phyloP scores from a whole-genome alignment of 805 yeast species.

The Saccharomycopsis vini region DNA sequence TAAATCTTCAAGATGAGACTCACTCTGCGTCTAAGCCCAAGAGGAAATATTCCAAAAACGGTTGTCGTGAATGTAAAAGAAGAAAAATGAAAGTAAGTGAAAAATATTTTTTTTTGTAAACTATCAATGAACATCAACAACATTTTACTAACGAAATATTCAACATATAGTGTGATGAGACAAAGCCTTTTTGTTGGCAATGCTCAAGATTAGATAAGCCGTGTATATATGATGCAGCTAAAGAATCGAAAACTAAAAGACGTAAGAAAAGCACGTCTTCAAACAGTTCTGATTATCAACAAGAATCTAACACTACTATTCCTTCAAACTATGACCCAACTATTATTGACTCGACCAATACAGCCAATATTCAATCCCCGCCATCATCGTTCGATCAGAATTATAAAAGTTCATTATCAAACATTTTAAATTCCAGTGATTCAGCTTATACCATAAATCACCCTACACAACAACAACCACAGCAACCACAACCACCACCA shows the following conservation, averaged over 20 bases:
- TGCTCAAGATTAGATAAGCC: constrained; percentile 30
- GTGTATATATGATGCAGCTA: constrained; percentile 31
- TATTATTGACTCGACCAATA: too few species aligned
- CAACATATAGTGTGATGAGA: constrained; percentile 28
- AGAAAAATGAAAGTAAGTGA: constrained; percentile 31
- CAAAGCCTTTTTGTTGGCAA: constrained; percentile 33
- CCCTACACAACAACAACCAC: background rate
- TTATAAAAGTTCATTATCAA: constrained; percentile 6
- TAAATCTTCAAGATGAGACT: too few species aligned
- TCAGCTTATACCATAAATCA: background rate
- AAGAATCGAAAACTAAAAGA: constrained; percentile 25
- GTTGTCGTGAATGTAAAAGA: constrained; percentile 38
- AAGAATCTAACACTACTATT: background rate
- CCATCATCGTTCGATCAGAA: background rate
- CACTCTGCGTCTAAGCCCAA: constrained; percentile 23
- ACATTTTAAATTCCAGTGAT: constrained; percentile 1
- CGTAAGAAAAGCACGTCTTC: background rate
- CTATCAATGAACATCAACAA: constrained; percentile 18
- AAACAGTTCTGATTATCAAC: background rate
- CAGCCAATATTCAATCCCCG: background rate
- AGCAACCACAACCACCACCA: background rate
- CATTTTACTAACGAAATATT: background rate
- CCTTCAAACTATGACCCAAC: background rate
- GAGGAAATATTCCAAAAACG: constrained; percentile 36
- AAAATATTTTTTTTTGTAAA: constrained; percentile 12